Evolutionary conservation across 169 alveolate genomes (phyloP).

Genomic region (Eimeria falciformis): DNA sequence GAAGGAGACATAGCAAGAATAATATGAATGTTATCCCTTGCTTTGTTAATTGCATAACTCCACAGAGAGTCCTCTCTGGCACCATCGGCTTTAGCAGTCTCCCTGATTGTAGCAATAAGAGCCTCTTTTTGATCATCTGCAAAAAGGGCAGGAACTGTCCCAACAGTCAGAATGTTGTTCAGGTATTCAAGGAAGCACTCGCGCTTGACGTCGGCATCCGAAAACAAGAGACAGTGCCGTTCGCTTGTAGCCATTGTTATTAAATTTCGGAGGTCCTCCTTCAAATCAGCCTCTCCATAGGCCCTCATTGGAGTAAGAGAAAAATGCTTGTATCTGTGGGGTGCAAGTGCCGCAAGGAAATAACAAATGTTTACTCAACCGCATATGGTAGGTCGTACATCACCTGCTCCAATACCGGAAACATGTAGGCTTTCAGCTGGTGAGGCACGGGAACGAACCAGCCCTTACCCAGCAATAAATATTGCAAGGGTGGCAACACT

Average conservation of each 20-base stretch:
- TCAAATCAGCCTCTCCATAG: conserved; percentile 93
- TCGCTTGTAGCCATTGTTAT: conserved; percentile 88
- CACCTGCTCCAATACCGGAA: too few species aligned
- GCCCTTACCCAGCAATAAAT: conserved; percentile 89
- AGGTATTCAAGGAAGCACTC: conserved; percentile 94
- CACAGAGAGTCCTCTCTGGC: conserved; percentile 87
- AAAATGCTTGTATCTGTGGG: conserved; percentile 88
- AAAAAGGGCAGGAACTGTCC: conserved; percentile 95
- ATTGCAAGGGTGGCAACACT: conserved; percentile 94
- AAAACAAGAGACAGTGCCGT: conserved; percentile 90
- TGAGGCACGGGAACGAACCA: not conserved
- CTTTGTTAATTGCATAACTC: conserved; percentile 78
- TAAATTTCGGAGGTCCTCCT: conserved; percentile 93
- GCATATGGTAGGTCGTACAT: too few species aligned
- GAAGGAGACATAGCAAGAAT: conserved; percentile 95
- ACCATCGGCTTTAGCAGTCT: conserved; percentile 88
- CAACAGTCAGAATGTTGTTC: conserved; percentile 93
- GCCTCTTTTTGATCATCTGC: conserved; percentile 93
- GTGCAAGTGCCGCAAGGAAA: not conserved
- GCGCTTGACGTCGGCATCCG: conserved; percentile 94
- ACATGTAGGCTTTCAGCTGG: not conserved
- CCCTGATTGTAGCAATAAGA: conserved; percentile 86
- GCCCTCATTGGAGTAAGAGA: conserved; percentile 91
- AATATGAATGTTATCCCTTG: conserved; percentile 91
- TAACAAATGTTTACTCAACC: not conserved